A percentile compares a stretch with the other conserved stretches of the same genome.
These are phyloP conservation scores for Malassezia pachydermatis DNA, from an alignment of 1,284 basidiomycete species.

Conservation along the genomic window DNA sequence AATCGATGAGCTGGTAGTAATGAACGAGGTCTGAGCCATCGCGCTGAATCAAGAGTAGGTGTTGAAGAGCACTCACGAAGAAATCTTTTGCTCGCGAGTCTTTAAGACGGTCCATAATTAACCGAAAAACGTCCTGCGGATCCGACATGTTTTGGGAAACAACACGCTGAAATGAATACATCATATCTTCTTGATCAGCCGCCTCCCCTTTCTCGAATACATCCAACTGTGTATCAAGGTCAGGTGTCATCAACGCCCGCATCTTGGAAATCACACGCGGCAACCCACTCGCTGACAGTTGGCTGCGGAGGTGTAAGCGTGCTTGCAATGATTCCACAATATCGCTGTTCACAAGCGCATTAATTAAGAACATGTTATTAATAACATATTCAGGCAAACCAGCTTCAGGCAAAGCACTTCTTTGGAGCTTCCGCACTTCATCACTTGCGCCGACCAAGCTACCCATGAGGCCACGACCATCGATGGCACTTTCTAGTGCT, in stretches of 20 bases:
- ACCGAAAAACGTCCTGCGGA: constrained; percentile 76
- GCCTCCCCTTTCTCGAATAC: constrained; percentile 62
- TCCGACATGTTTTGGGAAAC: constrained; percentile 67
- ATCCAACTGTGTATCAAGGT: constrained; percentile 62
- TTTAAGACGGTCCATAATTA: constrained; percentile 63
- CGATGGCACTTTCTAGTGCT: constrained; percentile 65
- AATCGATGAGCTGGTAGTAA: constrained; percentile 86
- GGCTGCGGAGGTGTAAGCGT: constrained; percentile 70
- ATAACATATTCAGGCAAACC: constrained; percentile 56
- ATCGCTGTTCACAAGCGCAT: constrained; percentile 36
- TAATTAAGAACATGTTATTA: constrained; percentile 38
- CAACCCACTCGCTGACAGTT: constrained; percentile 80
- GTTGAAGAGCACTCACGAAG: constrained; percentile 83
- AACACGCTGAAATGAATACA: constrained; percentile 66
- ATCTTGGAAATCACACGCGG: constrained; percentile 65
- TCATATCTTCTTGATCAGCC: constrained; percentile 67
- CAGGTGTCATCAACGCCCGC: constrained; percentile 57
- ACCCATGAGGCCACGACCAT: constrained; percentile 85
- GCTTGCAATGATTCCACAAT: constrained; percentile 56
- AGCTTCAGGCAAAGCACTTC: constrained; percentile 62
- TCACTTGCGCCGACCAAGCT: constrained; percentile 87
- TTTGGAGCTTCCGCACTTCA: constrained; percentile 58
- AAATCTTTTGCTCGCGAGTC: constrained; percentile 72
- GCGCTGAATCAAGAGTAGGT: constrained; percentile 77
- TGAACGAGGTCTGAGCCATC: constrained; percentile 65